Percentiles rank a stretch among this genome's conserved stretches.
Conservation (phyloP, 148 eudicot species). For the Talinum fruticosum region DNA sequence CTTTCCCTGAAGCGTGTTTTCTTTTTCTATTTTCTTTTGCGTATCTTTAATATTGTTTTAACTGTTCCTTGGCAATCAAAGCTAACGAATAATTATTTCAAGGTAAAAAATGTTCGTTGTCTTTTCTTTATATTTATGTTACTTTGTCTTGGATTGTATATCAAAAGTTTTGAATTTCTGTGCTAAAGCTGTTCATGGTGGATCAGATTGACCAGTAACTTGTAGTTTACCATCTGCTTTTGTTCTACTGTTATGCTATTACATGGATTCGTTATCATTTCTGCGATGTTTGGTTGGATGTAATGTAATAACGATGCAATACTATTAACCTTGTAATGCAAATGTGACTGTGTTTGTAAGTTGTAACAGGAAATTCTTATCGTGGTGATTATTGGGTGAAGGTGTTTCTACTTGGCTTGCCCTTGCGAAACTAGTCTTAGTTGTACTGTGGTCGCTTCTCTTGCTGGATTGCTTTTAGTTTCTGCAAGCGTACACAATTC, state of each 20-base stretch:
- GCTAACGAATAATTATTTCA: neutral
- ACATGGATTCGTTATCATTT: too few relatives aligned
- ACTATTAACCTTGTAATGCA: too few relatives aligned
- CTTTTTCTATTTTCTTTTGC: neutral
- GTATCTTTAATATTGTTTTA: conserved; percentile 2
- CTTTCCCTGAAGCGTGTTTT: neutral
- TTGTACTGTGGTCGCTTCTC: too few relatives aligned
- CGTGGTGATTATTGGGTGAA: too few relatives aligned
- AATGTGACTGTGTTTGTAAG: too few relatives aligned
- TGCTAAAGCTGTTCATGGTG: neutral
- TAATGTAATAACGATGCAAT: too few relatives aligned
- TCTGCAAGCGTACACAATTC: too few relatives aligned
- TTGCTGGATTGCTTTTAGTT: too few relatives aligned
- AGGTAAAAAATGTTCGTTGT: neutral
- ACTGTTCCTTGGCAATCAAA: neutral
- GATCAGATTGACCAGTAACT: neutral
- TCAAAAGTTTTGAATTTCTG: neutral
- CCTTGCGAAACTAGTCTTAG: too few relatives aligned
- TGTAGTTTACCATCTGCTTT: neutral
- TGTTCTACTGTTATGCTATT: neutral
- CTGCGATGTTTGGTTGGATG: too few relatives aligned
- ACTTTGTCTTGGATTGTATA: neutral
- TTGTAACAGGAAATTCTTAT: too few relatives aligned
- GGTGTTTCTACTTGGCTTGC: too few relatives aligned
- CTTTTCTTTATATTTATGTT: neutral